Evolutionary conservation across 345 rosid species (phyloP).

Genomic region (Eutrema heterophyllum): DNA sequence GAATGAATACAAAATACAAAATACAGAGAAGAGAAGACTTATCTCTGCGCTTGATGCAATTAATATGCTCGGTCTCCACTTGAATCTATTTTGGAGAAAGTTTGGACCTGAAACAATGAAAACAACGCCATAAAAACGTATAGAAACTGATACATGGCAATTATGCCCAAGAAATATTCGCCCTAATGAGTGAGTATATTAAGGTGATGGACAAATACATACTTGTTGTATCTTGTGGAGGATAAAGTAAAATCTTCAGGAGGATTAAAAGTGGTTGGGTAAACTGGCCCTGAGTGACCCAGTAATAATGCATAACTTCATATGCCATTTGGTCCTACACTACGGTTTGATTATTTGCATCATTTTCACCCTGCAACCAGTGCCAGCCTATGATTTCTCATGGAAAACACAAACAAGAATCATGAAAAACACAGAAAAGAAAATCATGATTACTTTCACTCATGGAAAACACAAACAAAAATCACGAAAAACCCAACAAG

Average conservation of each 20-base stretch:
- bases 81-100: no score
- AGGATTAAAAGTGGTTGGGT: conserved; percentile 89
- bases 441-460: conserved; percentile 42
- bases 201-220: conserved; percentile 15
- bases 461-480: no score
- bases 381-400: conserved; percentile 2
- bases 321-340: conserved; percentile 48
- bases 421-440: neutral
- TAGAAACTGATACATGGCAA: no score
- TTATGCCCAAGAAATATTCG: no score
- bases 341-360: conserved; percentile 41
- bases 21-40: no score
- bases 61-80: no score
- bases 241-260: conserved; percentile 86
- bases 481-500: no score
- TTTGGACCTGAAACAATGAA: no score
- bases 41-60: no score
- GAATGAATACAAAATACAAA: no score
- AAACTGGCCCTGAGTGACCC: conserved; percentile 95
- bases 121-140: no score
- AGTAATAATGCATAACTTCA: conserved; percentile 66
- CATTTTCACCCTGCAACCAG: conserved; percentile 78
- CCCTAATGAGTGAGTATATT: neutral
- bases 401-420: conserved; percentile 13
- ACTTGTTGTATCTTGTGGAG: conserved; percentile 88